Conservation (phyloP, 1,284 basidiomycete species). For the Coniophora puteana region DNA sequence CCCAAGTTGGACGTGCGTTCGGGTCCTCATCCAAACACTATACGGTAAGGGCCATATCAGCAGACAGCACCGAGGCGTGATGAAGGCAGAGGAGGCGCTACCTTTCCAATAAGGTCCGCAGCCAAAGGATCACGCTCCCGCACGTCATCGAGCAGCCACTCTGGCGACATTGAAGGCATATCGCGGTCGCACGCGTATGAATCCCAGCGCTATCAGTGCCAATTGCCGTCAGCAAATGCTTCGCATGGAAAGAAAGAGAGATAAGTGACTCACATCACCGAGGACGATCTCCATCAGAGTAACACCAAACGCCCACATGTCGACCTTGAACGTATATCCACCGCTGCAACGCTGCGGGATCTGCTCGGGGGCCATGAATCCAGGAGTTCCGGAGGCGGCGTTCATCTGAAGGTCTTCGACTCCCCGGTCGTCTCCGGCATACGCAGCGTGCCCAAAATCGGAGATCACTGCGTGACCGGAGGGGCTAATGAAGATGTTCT, state of each 20-base stretch:
- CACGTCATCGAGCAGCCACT: neutral
- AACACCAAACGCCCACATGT: slow-evolving; percentile 1
- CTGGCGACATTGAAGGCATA: neutral
- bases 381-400: neutral
- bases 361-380: neutral
- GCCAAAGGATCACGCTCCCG: no score
- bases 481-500: slow-evolving; percentile 14
- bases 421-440: neutral
- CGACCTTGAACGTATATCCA: neutral
- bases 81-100: no score
- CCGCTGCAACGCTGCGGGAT: neutral
- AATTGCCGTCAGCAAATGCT: neutral
- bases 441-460: slow-evolving; percentile 11
- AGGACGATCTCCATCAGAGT: neutral
- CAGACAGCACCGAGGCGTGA: no score
- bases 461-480: slow-evolving; percentile 11
- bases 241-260: neutral
- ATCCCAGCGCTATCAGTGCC: neutral
- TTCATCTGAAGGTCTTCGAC: neutral
- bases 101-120: no score
- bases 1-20: neutral
- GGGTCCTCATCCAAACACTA: neutral
- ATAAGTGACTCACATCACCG: neutral
- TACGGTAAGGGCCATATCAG: no score
- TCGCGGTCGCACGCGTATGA: neutral